Base-by-base conservation (phyloP, 352 stramenopile species). In the Globisporangium cystogenes region DNA sequence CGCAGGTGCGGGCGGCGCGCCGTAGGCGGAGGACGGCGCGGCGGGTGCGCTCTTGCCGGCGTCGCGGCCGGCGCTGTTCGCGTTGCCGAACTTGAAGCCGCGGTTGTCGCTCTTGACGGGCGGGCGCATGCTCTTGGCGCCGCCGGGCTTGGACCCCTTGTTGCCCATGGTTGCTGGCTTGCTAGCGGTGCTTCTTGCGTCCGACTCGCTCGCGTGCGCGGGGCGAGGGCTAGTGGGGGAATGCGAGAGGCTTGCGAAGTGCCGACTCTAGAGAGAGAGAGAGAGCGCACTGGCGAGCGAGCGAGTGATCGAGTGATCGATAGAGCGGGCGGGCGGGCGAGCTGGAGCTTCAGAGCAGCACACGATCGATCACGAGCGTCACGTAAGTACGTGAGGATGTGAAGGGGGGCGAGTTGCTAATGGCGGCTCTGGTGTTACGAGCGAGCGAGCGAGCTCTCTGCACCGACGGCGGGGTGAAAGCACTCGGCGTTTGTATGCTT, bases 101-200 rank as follows among this genome's bases (percentile, higher is more conserved):
- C 82, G 76, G 65, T 76, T 84, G 67, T 90, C 82, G 74, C 82
- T 92, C 77, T 92, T 90, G 54, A 90, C 83, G 20, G 79, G 82
- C 55, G 80, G 79, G 16, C 80, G 79, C 42, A 82, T 62, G 53
- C 70, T 76, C 54, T 73, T 75, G 57, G 71, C 62, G 59, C 76
- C 79, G 55, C 70, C 67, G 51, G 40, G 40, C 59, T 92, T 92
- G 56, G 82, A 92, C 65, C 74, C 77, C 59, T 90, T 92, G 75
- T 92, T 92, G 55, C 82, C 82, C 82, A 92, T 92, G 37, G 4
- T 71, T 46, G 36, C n/a, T 23, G 37, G 40, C n/a, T 29, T 47
- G 35, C 47, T 61, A 31, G 44, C 41, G 40, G 49, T 44, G 33
- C 21, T 46, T 26, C 2, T 4, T n/a, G 46, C 3, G 37, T 35